These are phyloP conservation scores for Vitis rupestris DNA, from an alignment of 164 flowering plant genomes.

Conservation along the genomic window DNA sequence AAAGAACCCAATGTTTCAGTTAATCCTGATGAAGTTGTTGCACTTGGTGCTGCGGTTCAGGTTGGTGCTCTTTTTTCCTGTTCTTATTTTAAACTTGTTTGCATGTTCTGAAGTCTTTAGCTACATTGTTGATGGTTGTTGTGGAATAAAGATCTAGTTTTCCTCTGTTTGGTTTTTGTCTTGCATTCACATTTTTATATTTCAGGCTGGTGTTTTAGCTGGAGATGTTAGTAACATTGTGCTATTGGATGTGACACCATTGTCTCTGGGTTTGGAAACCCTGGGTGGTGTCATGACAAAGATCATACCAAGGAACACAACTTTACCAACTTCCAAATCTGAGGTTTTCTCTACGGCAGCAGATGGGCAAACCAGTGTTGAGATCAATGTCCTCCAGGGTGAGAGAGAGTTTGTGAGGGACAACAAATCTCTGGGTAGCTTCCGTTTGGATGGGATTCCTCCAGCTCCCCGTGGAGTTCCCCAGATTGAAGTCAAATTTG, in stretches of 20 bases:
- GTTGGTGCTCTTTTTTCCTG: slow-evolving; percentile 21
- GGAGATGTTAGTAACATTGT: slow-evolving; percentile 86
- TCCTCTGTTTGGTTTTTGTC: neutral
- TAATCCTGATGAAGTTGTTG: slow-evolving; percentile 91
- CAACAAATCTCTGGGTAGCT: slow-evolving; percentile 82
- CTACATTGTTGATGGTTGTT: neutral
- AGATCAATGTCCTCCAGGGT: slow-evolving; percentile 80
- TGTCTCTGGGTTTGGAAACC: slow-evolving; percentile 72
- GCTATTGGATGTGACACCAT: slow-evolving; percentile 66
- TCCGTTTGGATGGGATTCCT: slow-evolving; percentile 85
- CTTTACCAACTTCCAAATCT: slow-evolving; percentile 75
- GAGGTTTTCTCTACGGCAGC: slow-evolving; percentile 86
- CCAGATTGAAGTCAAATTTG: slow-evolving; percentile 38
- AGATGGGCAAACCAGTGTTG: slow-evolving; percentile 82
- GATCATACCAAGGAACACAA: slow-evolving; percentile 69
- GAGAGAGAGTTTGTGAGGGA: slow-evolving; percentile 86
- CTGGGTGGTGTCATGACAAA: slow-evolving; percentile 80
- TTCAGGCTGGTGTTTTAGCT: slow-evolving; percentile 74
- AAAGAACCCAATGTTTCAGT: slow-evolving; percentile 80
- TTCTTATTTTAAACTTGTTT: neutral
- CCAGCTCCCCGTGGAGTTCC: slow-evolving; percentile 74
- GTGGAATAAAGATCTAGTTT: neutral
- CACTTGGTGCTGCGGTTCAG: slow-evolving; percentile 93
- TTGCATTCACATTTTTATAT: neutral
- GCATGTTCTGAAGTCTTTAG: neutral